Evolutionary conservation across 1,284 basidiomycete genomes (phyloP).

Genomic region (Rhodotorula sp.): DNA sequence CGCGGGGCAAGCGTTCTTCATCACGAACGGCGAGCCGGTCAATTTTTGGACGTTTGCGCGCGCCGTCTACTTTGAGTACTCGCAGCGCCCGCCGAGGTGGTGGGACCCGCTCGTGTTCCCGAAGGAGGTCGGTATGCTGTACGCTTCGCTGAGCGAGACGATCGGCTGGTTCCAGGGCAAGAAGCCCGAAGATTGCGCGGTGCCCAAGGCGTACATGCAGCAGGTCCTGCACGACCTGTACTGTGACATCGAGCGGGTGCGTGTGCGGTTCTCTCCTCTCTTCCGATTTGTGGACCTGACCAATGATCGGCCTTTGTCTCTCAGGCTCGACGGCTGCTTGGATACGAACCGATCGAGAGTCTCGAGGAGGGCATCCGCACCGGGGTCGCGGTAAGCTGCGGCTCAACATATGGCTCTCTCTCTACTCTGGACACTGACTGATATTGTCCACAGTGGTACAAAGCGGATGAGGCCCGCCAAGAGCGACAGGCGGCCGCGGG

Average conservation of each 20-base stretch:
- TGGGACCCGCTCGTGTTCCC: slow-evolving; percentile 14
- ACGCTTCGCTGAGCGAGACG: slow-evolving; percentile 49
- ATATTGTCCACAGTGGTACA: slow-evolving; percentile 27
- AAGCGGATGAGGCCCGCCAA: slow-evolving; percentile 22
- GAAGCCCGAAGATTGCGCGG: slow-evolving; percentile 51
- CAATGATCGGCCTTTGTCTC: neutral
- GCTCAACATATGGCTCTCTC: neutral
- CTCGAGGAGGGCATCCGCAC: slow-evolving; percentile 82
- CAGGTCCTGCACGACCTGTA: slow-evolving; percentile 61
- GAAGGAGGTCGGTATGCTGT: slow-evolving; percentile 59
- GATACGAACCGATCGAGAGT: slow-evolving; percentile 86
- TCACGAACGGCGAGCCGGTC: slow-evolving; percentile 93
- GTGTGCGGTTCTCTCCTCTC: neutral
- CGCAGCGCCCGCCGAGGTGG: slow-evolving; percentile 60
- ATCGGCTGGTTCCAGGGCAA: slow-evolving; percentile 53
- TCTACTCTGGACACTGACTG: neutral
- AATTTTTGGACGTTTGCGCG: slow-evolving; percentile 95
- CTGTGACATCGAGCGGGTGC: slow-evolving; percentile 85
- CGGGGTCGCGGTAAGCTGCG: slow-evolving; percentile 57
- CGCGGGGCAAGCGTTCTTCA: slow-evolving; percentile 92
- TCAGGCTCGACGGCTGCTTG: slow-evolving; percentile 76
- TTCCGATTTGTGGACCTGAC: neutral
- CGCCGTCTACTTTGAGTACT: slow-evolving; percentile 68
- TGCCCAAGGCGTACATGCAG: slow-evolving; percentile 76
- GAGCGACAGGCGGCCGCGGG: neutral